Conservation (phyloP, 1,284 basidiomycete genomes). For the Neolentinus lepideus region DNA sequence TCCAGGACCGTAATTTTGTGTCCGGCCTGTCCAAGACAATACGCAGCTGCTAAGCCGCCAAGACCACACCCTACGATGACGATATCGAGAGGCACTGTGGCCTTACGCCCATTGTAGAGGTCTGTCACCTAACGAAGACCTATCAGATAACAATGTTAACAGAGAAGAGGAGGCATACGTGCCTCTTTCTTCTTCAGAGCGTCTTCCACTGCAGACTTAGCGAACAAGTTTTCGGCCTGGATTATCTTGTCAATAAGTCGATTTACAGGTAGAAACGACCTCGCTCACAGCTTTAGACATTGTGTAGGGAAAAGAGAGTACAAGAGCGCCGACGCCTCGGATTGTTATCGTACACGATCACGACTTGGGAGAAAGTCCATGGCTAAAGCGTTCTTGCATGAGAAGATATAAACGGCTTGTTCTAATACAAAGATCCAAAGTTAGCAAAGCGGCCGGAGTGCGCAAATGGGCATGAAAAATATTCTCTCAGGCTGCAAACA, state of each 20-base stretch:
- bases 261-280: background rate
- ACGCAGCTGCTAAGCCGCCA: conserved; percentile 41
- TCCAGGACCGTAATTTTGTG: conserved; percentile 44
- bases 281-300: background rate
- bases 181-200: background rate
- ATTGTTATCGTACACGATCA: background rate
- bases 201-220: background rate
- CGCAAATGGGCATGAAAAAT: too few relatives aligned
- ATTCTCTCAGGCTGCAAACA: too few relatives aligned
- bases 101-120: background rate
- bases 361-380: background rate
- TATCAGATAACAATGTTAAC: background rate
- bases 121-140: background rate
- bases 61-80: conserved; percentile 46
- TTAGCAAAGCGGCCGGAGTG: background rate
- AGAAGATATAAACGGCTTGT: background rate
- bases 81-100: conserved; percentile 24
- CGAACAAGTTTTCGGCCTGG: background rate
- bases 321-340: background rate
- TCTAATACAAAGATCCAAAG: background rate
- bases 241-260: background rate
- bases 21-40: conserved; percentile 36
- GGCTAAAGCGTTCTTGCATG: background rate
- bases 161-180: background rate
- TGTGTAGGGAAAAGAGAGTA: background rate